Conservation (phyloP, 768 basidiomycete genomes). For the Auricularia cornea region DNA sequence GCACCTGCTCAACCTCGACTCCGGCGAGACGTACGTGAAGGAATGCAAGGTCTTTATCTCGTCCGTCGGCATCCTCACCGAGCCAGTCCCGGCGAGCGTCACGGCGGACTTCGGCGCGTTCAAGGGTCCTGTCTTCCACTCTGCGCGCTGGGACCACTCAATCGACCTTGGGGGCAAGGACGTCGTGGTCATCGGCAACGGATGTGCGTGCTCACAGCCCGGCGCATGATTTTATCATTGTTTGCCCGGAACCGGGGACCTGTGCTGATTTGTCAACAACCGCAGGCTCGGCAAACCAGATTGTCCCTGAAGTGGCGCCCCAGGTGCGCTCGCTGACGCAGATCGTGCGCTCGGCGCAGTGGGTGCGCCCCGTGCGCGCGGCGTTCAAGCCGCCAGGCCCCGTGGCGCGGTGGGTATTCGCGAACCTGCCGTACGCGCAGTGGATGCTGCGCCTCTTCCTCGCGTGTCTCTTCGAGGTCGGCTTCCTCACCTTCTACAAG, state of each 20-base stretch:
- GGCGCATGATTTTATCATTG: too few relatives aligned
- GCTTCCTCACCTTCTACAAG: neutral
- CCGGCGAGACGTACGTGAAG: neutral
- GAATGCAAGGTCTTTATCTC: neutral
- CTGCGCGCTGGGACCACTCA: conserved; percentile 11
- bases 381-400: neutral
- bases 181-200: conserved; percentile 18
- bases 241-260: too few relatives aligned
- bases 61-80: neutral
- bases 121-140: conserved; percentile 14
- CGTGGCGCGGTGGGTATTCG: conserved; percentile 1
- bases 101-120: conserved; percentile 10
- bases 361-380: conserved; percentile 6
- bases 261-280: too few relatives aligned
- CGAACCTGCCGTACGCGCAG: conserved; percentile 8
- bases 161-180: conserved; percentile 14
- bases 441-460: neutral
- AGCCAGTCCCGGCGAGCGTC: neutral
- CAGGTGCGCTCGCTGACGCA: conserved; percentile 12
- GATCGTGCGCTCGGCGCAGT: conserved; percentile 13
- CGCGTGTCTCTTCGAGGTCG: neutral
- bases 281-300: conserved; percentile 12
- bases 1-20: neutral
- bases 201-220: conserved; percentile 9
- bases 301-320: conserved; percentile 13